phyloP scores from a whole-genome alignment of 306 rosid genomes.

The Quillaja saponaria region DNA sequence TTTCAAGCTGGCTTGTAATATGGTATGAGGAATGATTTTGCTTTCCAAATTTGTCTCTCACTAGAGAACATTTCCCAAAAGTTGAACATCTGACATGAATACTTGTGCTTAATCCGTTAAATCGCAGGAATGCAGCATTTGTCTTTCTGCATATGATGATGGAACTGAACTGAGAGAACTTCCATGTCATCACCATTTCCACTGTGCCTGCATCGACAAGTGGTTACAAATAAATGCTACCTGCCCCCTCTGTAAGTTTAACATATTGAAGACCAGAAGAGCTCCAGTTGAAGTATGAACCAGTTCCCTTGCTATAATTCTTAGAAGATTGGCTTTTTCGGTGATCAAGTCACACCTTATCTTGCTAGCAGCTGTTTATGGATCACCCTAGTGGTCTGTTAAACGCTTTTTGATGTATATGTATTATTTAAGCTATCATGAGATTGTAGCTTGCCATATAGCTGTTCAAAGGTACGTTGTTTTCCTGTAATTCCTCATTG shows the following conservation, averaged over 20 bases:
- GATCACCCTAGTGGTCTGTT: background rate
- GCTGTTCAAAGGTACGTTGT: conserved; percentile 7
- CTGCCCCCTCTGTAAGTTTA: conserved; percentile 92
- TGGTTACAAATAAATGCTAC: conserved; percentile 76
- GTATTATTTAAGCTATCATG: conserved; percentile 15
- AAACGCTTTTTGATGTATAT: conserved; percentile 8
- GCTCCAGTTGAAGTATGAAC: conserved; percentile 47
- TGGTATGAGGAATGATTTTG: conserved; percentile 19
- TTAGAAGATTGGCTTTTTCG: background rate
- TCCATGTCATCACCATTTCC: conserved; percentile 87
- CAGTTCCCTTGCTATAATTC: conserved; percentile 4
- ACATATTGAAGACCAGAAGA: conserved; percentile 51
- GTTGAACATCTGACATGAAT: conserved; percentile 23
- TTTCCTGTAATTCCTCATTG: too few species aligned
- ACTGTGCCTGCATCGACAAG: conserved; percentile 81
- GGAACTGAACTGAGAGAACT: conserved; percentile 72
- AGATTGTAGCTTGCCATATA: conserved; percentile 19
- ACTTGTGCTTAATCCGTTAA: conserved; percentile 26
- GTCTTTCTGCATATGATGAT: conserved; percentile 68
- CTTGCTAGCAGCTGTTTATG: conserved; percentile 12
- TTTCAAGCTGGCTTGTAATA: background rate
- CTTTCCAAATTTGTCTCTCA: conserved; percentile 2
- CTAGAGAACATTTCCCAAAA: background rate
- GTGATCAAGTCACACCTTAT: background rate
- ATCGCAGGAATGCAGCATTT: conserved; percentile 81